Base-by-base conservation (phyloP, 345 rosid genomes). In the Ceriops zippeliana region DNA sequence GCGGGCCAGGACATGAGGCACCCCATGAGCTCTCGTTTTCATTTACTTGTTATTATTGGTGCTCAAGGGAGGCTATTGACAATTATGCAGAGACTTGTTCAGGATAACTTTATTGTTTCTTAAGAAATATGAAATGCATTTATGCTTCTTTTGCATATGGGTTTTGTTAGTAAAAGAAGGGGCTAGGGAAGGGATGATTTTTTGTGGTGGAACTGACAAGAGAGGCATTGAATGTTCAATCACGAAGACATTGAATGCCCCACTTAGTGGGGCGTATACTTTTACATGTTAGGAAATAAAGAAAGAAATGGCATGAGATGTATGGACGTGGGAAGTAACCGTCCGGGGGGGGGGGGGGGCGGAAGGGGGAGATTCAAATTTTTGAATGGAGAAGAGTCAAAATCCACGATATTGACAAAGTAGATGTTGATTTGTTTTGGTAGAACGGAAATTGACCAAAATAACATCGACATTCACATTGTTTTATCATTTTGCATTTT, bases 41-140 rank as follows among this genome's bases (percentile, higher is more conserved):
- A 52, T 22, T 42, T 22, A 8, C 26, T 58, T 4, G 38, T 21
- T 13, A n/a, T n/a, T 46, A 34, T 34, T 34, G 37, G 52, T 26
- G 82, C 75, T 79, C 42, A 16, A 60, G 78, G 79, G 83, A 87
- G 86, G 83, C 76, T 64, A 28, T 56, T 59, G 65, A 52, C 30
- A 52, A 68, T 63, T 42, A 53, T 76, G 83, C 73, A 10, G 15
- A 64, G 59, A 69, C 24, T 70, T 75, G 71, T 42, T 10, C 47
- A 52, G 7, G 11, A n/a, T 16, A 7, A 20, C 61, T 71, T 62
- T 70, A 22, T 37, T 38, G 31, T 21, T 38, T n/a, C 30, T 53
- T 35, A 42, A 38, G 46, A 38, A 42, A 42, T 42, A 42, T 42
- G 49, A 11, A 17, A 42, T 42, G 49, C 47, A 38, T 37, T 37